Evolutionary conservation across 768 basidiomycete genomes (phyloP).

Genomic region (Russula sp.): DNA sequence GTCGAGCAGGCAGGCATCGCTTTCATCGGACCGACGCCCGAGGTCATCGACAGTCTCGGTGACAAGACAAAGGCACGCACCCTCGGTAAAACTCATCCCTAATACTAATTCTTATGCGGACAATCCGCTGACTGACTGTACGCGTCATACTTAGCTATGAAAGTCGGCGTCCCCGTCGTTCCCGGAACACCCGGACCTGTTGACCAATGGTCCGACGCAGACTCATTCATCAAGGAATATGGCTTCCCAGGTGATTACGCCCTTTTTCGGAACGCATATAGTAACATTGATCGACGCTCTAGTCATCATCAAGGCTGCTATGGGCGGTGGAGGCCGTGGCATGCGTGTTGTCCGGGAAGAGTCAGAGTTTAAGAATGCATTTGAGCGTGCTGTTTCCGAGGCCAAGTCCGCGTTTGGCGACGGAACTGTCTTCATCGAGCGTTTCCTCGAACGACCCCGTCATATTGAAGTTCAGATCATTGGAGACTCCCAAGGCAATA

Average conservation of each 20-base stretch:
- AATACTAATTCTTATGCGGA: constrained; percentile 11
- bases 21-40: constrained; percentile 92
- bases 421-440: constrained; percentile 98
- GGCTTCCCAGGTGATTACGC: constrained; percentile 73
- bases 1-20: constrained; percentile 97
- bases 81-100: constrained; percentile 46
- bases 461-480: constrained; percentile 98
- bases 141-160: constrained; percentile 53
- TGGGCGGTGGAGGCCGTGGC: constrained; percentile 97
- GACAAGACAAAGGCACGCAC: constrained; percentile 98
- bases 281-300: background rate
- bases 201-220: constrained; percentile 66
- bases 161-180: constrained; percentile 89
- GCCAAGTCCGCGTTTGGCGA: constrained; percentile 97
- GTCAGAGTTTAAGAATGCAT: constrained; percentile 80
- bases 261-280: constrained; percentile 1
- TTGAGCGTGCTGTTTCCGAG: constrained; percentile 89
- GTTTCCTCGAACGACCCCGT: constrained; percentile 91
- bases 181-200: constrained; percentile 98
- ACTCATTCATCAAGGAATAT: constrained; percentile 87
- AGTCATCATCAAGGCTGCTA: constrained; percentile 99
- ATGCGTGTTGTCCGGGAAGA: constrained; percentile 98
- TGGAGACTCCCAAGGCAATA: constrained; percentile 87
- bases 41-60: constrained; percentile 94
- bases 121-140: constrained; percentile 4